Evolutionary conservation across 768 basidiomycete species (phyloP).

Genomic region (Lactarius hengduanensis): DNA sequence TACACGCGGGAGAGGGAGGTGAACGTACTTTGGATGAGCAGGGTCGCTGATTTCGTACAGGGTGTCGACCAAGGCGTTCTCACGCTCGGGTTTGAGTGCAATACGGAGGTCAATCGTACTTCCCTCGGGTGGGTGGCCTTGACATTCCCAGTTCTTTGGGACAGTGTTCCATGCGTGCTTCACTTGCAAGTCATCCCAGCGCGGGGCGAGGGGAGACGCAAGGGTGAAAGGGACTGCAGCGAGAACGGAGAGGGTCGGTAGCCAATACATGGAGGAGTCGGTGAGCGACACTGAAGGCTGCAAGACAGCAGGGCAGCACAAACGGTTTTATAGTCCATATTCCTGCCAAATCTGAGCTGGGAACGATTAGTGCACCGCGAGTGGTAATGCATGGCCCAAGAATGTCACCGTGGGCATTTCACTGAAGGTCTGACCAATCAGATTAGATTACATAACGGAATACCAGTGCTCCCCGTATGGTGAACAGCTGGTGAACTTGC

Average conservation of each 20-base stretch:
- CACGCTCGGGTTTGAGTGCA: conserved; percentile 23
- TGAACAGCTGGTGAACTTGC: not conserved
- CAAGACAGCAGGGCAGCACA: not conserved
- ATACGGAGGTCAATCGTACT: conserved; percentile 26
- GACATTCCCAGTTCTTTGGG: conserved; percentile 18
- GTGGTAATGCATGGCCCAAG: not conserved
- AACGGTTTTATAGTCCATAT: not conserved
- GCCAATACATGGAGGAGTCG: conserved; percentile 10
- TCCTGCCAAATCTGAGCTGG: not conserved
- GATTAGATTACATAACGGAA: not conserved
- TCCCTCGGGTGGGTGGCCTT: conserved; percentile 9
- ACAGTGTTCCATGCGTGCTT: conserved; percentile 23
- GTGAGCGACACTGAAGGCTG: not conserved
- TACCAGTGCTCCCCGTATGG: not conserved
- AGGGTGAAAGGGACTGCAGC: conserved; percentile 5
- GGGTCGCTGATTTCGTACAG: conserved; percentile 28
- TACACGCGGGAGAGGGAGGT: not conserved
- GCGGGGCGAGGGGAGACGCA: conserved; percentile 5
- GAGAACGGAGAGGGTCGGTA: conserved; percentile 11
- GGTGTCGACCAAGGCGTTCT: conserved; percentile 21
- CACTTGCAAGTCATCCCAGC: conserved; percentile 24
- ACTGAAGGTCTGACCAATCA: not conserved
- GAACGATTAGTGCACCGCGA: not conserved
- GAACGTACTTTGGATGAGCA: conserved; percentile 15
- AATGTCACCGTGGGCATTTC: too few relatives aligned